Base-by-base conservation (phyloP, 352 stramenopile genomes). In the Pythium plurisporium region DNA sequence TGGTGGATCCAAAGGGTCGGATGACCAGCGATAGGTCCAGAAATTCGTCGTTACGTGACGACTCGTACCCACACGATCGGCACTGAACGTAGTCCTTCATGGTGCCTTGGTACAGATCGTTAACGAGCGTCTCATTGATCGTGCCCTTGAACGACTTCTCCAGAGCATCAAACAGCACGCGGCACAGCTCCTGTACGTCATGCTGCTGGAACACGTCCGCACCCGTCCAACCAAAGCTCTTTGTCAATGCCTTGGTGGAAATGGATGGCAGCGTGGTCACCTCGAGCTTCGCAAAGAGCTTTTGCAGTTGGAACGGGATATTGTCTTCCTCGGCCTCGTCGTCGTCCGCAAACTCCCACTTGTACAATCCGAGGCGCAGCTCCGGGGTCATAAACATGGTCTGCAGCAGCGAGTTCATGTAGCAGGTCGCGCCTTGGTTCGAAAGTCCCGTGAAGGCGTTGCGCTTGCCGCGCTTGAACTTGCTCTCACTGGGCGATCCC, bases 401-500 rank as follows among this genome's bases (percentile, higher is more conserved):
- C 73, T 97, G 90, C 37, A 97, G 73, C 40, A 97, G 62, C 42
- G 79, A 94, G 68, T 97, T 97, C 86, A 97, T 96, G 72, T 97
- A 97, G 69, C 90, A 97, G n/a, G 88, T 97, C 14, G 87, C 88
- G 20, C 87, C 90, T 53, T 96, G 89, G 62, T 97, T 97, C 19
- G 76, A 91, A 2, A 97, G 68, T 0, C 89, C 89, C 34, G 79
- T 89, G 65, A 85, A 94, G 29, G 54, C 56, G 45, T 83, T 89
- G 27, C 63, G 63, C 22, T 25, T 17, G 22, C 51, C 37, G 4
- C 53, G 38, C 36, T 53, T 45, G 26, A 45, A 27, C n/a, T 41
- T 52, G 55, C n/a, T 52, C 37, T 55, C 49, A 33, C 27, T 49
- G 25, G 31, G 34, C 30, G 19, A 4, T 37, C 53, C 60, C 19